Base-by-base conservation (phyloP, 2,329 filamentous ascomycete species). In the Ophiostoma sp. region DNA sequence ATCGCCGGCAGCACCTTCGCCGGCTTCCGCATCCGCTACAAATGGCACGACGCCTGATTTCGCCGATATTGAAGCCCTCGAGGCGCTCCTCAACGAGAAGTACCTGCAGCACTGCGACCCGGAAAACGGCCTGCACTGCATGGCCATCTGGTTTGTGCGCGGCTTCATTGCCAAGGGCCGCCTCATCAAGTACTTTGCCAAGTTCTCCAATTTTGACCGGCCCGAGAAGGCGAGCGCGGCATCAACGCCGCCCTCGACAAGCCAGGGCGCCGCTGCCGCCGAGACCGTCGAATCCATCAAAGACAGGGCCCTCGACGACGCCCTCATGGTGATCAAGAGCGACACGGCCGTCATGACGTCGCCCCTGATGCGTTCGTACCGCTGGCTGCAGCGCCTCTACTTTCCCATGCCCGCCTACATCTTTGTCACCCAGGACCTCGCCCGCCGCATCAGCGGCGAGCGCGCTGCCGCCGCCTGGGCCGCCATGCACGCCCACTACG, bases 181-280 rank as follows among this genome's bases (percentile, higher is more conserved):
- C 1, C 80, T 90, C 0, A 70, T 87, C 67, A 82, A 86, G 67
- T 77, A 84, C 70, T 82, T 84, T 70, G 60, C 64, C 4, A 70
- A 31, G 77, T 76, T 66, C 4, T 44, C 62, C 73, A 74, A 31
- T 72, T 52, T 39, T 20, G 41, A 39, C 35, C 17, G 41, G 20
- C 15, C 17, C 23, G 35, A 44, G 7, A 67, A 44, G 35, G 36
- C 31, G 41, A 35, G 44, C 10, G 27, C 62, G 0, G 73, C 72
- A 1, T 71, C 76, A 0, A 68, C 75, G 0, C 67, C 64, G 17
- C 3, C 23, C 11, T n/a, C 66, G 4, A 27, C 23, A 15, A 6
- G 11, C 23, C 33, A 67, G n/a, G 8, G 23, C 27, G 27, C 27
- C 27, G 27, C 27, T 31, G 27, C 27, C 52, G 52, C 52, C 57